Base-by-base conservation (phyloP, 148 eudicot genomes). In the Simmondsia chinensis region DNA sequence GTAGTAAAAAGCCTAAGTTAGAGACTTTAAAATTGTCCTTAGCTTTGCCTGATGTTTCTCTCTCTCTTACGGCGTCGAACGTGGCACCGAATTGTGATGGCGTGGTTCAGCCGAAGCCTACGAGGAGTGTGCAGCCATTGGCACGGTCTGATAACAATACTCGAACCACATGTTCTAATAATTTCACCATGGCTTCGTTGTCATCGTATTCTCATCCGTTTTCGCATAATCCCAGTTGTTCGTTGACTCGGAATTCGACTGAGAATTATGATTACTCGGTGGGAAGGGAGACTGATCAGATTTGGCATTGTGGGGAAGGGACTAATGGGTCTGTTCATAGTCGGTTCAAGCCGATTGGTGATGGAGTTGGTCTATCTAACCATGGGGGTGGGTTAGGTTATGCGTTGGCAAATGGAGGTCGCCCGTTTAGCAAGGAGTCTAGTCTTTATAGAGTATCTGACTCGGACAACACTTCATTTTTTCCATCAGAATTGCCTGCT, bases 241-340 rank as follows among this genome's bases (percentile, higher is more conserved):
- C 95, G 1, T 61, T 85, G 16, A 85, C 95, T 2, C 67, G 73
- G 1, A 74, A 77, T 63, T 85, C 85, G 2, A 77, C 95, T 6
- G 94, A 78, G 37, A 56, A 71, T 56, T 68, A 57, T 59, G 94
- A 83, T 28, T 63, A 75, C 34, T 83, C 94, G 0, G 48, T 57
- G 26, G 82, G 93, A 54, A 73, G 76, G 48, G 83, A 70, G 15
- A 61, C 60, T 55, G 83, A 83, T 43, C 78, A 76, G 38, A 77
- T 80, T 36, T 85, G 95, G 95, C 70, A 85, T 35, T 58, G 73
- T 61, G 95, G 95, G 39, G 86, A 80, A 59, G 95, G 95, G 27
- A 85, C 95, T 42, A 85, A 80, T 68, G 89, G 95, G 6, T 85
- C 95, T 1, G 95, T 85, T 50, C 95, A 81, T 45, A 85, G 95